phyloP scores from a whole-genome alignment of 1,139 yeast genomes.

The Magnusiomyces sp. region DNA sequence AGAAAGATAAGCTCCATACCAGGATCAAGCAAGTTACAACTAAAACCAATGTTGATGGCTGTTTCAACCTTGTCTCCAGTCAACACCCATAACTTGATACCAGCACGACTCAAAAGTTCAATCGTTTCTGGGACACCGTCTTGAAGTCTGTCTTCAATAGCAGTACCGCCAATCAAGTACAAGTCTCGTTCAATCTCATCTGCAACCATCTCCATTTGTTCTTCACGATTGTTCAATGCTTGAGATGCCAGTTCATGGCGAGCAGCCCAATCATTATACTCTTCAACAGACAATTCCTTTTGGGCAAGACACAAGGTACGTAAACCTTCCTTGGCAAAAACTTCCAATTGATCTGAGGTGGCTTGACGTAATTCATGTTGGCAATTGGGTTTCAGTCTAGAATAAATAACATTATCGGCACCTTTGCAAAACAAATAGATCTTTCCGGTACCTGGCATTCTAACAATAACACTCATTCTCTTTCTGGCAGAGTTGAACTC shows the following conservation, averaged over 20 bases:
- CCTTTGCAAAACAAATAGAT: conserved; percentile 74
- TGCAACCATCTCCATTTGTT: conserved; percentile 64
- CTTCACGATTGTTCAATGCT: conserved; percentile 70
- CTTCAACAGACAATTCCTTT: conserved; percentile 53
- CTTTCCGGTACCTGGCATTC: conserved; percentile 42
- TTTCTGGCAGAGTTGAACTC: conserved; percentile 90
- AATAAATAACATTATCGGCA: conserved; percentile 86
- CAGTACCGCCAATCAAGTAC: conserved; percentile 84
- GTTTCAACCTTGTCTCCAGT: conserved; percentile 98
- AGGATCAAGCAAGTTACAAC: conserved; percentile 80
- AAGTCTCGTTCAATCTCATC: conserved; percentile 72
- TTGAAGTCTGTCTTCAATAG: conserved; percentile 92
- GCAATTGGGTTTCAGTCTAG: conserved; percentile 49
- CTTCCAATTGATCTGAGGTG: conserved; percentile 82
- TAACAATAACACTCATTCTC: conserved; percentile 91
- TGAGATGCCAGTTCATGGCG: conserved; percentile 67
- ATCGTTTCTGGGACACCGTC: conserved; percentile 95
- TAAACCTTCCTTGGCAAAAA: conserved; percentile 92
- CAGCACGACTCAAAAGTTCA: conserved; percentile 75
- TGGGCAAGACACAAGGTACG: conserved; percentile 91
- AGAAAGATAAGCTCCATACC: conserved; percentile 82
- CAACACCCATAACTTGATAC: conserved; percentile 92
- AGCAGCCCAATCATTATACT: conserved; percentile 58
- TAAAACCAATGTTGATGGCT: conserved; percentile 94
- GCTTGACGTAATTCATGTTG: conserved; percentile 50